Evolutionary conservation across 2,329 filamentous ascomycete species (phyloP).

Genomic region (Exophiala calicioides): DNA sequence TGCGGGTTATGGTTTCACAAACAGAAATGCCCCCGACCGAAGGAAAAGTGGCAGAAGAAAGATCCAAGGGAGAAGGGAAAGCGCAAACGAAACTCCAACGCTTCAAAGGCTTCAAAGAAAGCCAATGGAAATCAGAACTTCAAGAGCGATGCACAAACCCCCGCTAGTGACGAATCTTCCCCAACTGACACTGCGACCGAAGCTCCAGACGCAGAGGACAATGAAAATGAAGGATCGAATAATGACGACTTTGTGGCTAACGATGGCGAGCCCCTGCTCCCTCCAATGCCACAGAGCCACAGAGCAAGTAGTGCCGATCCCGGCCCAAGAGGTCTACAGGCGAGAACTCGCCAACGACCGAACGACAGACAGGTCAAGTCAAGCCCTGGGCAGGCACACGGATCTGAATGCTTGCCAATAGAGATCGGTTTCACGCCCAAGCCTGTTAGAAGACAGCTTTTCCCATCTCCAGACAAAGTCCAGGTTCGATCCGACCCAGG

Average conservation of each 20-base stretch:
- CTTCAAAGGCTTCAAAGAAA: constrained; percentile 35
- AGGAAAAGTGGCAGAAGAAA: constrained; percentile 77
- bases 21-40: constrained; percentile 78
- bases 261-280: constrained; percentile 38
- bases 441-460: constrained; percentile 50
- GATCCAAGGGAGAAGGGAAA: constrained; percentile 42
- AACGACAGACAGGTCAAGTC: constrained; percentile 61
- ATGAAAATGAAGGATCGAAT: constrained; percentile 30
- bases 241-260: constrained; percentile 37
- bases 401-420: constrained; percentile 42
- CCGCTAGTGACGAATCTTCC: constrained; percentile 41
- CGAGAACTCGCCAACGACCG: constrained; percentile 11
- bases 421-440: constrained; percentile 59
- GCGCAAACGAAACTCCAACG: constrained; percentile 31
- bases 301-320: constrained; percentile 53
- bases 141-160: constrained; percentile 37
- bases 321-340: constrained; percentile 18
- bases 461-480: constrained; percentile 37
- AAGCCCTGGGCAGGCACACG: constrained; percentile 56
- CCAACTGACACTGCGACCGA: constrained; percentile 30
- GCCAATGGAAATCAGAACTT: constrained; percentile 37
- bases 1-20: constrained; percentile 96
- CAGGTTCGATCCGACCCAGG: constrained; percentile 19
- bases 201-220: constrained; percentile 21
- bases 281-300: constrained; percentile 41